Evolutionary conservation across 768 basidiomycete species (phyloP), one percentile per base, ranked within the genome.

Genomic region (Boletus bicolor): DNA sequence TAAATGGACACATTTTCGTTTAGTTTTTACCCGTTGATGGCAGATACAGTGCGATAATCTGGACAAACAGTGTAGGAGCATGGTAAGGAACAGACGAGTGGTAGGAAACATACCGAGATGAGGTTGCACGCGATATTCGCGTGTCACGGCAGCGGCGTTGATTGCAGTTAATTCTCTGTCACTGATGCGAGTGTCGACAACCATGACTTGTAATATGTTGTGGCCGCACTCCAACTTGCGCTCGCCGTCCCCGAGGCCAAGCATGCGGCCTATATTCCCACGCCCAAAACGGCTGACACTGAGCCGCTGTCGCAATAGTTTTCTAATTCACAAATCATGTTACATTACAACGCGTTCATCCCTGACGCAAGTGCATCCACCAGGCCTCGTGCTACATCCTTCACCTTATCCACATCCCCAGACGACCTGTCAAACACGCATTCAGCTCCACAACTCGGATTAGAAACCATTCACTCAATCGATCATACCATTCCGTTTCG

Each of bases 21-120:
- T 46, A 15, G 34, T 30, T 73, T 84, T 75, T 68, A 91, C 94
- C 96, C 97, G 68, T 98, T 98, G 75, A 98, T 89, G 58, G 94
- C 96, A 66, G 94, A 93, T 49, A 99, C 97, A n/a, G 95, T 98
- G 60, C 93, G 84, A 76, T 98, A 98, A 75, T 98, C 94, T 95
- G 69, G 28, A 62, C 44, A 48, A 48, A 64, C 15, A 45, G 47
- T 5, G 61, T 64, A 47, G 50, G 54, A 44, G 36, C 49, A 45
- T 39, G 38, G 37, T 5, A 35, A 28, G 24, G 28, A 21, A 61
- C 30, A 56, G 60, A 50, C 53, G 7, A 43, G 39, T 42, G 7
- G 38, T 37, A 15, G 44, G 45, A 57, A 39, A 56, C 62, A 74
- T 69, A 93, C 92, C 92, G 61, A 95, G 79, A 75, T 92, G 90